phyloP scores from a whole-genome alignment of 768 basidiomycete genomes.

The Agaricus subrufescens region DNA sequence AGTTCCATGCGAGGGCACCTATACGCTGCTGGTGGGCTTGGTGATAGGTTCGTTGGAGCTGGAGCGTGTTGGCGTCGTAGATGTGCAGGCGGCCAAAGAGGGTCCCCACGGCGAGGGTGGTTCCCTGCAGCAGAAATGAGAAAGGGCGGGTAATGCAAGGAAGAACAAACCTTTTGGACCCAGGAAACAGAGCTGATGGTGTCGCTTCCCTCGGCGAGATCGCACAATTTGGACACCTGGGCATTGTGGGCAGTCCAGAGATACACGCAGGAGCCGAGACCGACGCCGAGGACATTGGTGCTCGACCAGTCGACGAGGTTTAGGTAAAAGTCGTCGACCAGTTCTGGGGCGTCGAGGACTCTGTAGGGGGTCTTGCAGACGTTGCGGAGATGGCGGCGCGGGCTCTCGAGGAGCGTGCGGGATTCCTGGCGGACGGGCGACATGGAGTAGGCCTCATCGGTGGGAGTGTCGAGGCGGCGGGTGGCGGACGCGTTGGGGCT shows the following conservation, averaged over 20 bases:
- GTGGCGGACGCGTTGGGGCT: constrained; percentile 35
- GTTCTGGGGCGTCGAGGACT: constrained; percentile 93
- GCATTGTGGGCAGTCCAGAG: constrained; percentile 97
- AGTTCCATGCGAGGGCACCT: constrained; percentile 93
- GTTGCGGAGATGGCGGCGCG: constrained; percentile 72
- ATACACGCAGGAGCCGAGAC: constrained; percentile 88
- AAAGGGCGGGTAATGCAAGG: not conserved
- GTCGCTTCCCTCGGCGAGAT: constrained; percentile 63
- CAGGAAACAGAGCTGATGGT: constrained; percentile 86
- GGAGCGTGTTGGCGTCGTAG: constrained; percentile 81
- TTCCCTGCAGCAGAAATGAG: constrained; percentile 42
- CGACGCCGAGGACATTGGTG: constrained; percentile 92
- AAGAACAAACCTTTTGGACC: constrained; percentile 64
- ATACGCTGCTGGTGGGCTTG: constrained; percentile 86
- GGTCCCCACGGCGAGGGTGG: constrained; percentile 90
- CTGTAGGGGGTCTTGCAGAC: constrained; percentile 96
- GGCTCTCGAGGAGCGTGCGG: constrained; percentile 78
- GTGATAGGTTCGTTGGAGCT: constrained; percentile 75
- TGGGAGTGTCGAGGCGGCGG: constrained; percentile 72
- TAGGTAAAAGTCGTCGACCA: constrained; percentile 98
- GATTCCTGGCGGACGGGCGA: constrained; percentile 85
- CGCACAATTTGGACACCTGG: constrained; percentile 87
- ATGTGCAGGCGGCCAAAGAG: constrained; percentile 87
- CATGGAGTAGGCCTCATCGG: constrained; percentile 85
- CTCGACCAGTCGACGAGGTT: constrained; percentile 97